Percentiles rank a stretch among this genome's conserved stretches.
These are phyloP conservation scores for Komagataella pastoris DNA, from an alignment of 805 yeast genomes.

Conservation along the genomic window DNA sequence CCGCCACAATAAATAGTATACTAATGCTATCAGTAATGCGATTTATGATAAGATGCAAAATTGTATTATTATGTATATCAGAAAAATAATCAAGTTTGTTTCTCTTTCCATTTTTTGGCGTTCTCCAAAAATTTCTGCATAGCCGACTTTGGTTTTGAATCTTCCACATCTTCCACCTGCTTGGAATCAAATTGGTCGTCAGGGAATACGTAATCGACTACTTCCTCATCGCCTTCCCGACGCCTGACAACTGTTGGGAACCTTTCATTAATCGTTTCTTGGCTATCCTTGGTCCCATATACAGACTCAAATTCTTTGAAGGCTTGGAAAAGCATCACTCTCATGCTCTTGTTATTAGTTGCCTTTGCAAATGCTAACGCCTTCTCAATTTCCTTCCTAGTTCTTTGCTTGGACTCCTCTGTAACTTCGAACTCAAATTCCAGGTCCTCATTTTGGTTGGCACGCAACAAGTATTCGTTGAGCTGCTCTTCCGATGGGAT, in stretches of 20 bases:
- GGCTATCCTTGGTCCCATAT: constrained; percentile 38
- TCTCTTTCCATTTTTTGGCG: constrained; percentile 32
- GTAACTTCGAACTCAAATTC: constrained; percentile 37
- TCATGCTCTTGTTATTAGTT: constrained; percentile 27
- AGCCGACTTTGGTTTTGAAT: background rate
- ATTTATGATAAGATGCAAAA: background rate
- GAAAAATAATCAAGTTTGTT: background rate
- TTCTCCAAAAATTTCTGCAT: constrained; percentile 21
- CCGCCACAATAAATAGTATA: constrained; percentile 7
- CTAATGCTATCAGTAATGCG: background rate
- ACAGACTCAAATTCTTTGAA: constrained; percentile 48
- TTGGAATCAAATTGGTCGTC: constrained; percentile 29
- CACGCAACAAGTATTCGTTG: constrained; percentile 15
- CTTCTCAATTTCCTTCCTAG: constrained; percentile 5
- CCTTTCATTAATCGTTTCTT: constrained; percentile 24
- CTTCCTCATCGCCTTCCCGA: constrained; percentile 38
- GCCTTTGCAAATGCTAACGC: constrained; percentile 19
- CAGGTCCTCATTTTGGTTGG: constrained; percentile 19
- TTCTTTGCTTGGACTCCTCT: constrained; percentile 21
- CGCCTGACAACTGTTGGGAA: constrained; percentile 42
- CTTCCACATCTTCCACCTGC: constrained; percentile 5
- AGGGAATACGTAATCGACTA: constrained; percentile 52
- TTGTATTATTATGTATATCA: constrained; percentile 10
- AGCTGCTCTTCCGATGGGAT: constrained; percentile 45
- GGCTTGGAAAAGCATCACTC: constrained; percentile 38